These are phyloP conservation scores for Salix dunnii DNA, from an alignment of 345 rosid species.

Conservation along the genomic window DNA sequence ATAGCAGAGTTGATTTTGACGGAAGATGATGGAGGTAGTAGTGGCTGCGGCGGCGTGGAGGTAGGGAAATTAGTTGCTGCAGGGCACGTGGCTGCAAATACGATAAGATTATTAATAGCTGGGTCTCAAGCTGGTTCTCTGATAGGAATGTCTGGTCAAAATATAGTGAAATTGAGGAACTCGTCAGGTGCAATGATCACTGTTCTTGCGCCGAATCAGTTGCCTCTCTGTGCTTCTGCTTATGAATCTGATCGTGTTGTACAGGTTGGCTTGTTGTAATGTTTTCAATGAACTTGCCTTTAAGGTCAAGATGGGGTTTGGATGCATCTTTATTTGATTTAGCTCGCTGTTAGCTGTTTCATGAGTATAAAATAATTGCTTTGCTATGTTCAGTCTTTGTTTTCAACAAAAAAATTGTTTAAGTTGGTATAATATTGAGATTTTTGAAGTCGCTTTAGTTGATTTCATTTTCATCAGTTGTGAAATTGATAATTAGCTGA, in stretches of 20 bases:
- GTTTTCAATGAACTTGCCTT: background rate
- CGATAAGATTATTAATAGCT: slow-evolving; percentile 55
- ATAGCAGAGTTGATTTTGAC: slow-evolving; percentile 51
- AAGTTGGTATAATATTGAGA: no score
- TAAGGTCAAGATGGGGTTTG: background rate
- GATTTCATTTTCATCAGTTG: background rate
- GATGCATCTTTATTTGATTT: no score
- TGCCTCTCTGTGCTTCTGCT: slow-evolving; percentile 67
- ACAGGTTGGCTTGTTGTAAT: slow-evolving; percentile 33
- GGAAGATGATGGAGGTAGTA: slow-evolving; percentile 38
- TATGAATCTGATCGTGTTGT: slow-evolving; percentile 66
- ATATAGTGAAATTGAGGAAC: slow-evolving; percentile 59
- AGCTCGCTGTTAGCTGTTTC: no score
- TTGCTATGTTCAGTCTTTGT: no score
- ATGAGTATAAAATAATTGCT: no score
- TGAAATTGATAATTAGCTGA: no score
- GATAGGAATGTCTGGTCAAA: slow-evolving; percentile 60
- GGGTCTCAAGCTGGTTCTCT: slow-evolving; percentile 63
- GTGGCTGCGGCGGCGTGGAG: slow-evolving; percentile 15
- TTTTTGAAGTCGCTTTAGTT: background rate
- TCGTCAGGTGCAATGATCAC: slow-evolving; percentile 56
- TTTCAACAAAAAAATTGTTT: no score
- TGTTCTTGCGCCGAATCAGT: slow-evolving; percentile 58
- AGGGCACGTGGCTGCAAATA: slow-evolving; percentile 61
- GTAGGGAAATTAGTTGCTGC: slow-evolving; percentile 17